These are phyloP conservation scores for Lactifluus hygrophoroides DNA, from an alignment of 768 basidiomycete species.

Conservation along the genomic window DNA sequence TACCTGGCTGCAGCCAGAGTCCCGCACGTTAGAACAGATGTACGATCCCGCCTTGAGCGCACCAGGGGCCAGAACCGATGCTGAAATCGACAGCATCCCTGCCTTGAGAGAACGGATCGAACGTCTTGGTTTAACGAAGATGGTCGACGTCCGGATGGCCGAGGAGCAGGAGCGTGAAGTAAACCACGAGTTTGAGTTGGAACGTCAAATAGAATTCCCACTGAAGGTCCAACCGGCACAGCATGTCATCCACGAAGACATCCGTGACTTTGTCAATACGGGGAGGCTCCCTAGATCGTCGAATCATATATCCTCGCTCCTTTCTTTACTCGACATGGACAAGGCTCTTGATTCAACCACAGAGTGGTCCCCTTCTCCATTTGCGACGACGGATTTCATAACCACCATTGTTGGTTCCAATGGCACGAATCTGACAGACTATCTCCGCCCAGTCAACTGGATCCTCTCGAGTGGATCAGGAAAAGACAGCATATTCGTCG, in stretches of 20 bases:
- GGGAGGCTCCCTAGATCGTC: not conserved
- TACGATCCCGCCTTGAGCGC: not conserved
- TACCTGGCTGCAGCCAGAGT: not conserved
- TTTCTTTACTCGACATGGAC: not conserved
- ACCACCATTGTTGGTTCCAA: not conserved
- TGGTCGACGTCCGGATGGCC: not conserved
- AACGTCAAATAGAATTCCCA: not conserved
- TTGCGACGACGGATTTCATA: not conserved
- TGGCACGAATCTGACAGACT: not conserved
- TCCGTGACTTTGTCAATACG: not conserved
- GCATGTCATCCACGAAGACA: not conserved
- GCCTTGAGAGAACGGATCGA: not conserved
- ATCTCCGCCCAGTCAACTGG: constrained; percentile 11
- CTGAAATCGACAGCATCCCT: not conserved
- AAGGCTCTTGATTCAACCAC: not conserved
- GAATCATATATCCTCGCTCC: not conserved
- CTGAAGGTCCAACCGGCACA: not conserved
- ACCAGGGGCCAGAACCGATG: not conserved
- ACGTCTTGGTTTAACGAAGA: not conserved
- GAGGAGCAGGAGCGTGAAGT: constrained; percentile 10
- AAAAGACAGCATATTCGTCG: not conserved
- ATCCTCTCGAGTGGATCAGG: constrained; percentile 1
- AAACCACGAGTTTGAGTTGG: not conserved
- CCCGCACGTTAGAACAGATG: not conserved
- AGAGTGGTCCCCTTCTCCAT: not conserved